Base-by-base conservation (phyloP, 805 yeast species). In the Priceomyces haplophilus region DNA sequence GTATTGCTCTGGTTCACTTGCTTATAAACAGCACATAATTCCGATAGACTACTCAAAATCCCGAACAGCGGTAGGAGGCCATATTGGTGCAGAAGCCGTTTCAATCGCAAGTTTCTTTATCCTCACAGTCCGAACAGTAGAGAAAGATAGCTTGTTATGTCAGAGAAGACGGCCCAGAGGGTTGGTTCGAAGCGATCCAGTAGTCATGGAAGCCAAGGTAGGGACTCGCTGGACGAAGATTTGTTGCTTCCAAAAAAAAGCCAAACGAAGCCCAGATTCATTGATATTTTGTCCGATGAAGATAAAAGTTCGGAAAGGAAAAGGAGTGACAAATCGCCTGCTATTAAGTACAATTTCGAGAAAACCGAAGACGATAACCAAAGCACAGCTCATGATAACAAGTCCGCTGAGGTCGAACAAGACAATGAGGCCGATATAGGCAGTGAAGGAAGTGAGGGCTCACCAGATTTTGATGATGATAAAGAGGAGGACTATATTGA, bases 241-340 rank as follows among this genome's bases (percentile, higher is more conserved):
- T 48, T 37, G 47, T 44, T 23, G 12, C 15, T 16, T 10, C 21
- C 39, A 13, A 37, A 32, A 13, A 41, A 24, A 20, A 18, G 11
- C 31, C 57, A 42, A 49, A 48, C 32, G 53, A 56, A 40, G 50
- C 56, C 25, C 63, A 62, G 30, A 17, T 41, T 11, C 58, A 62
- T 25, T 15, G 31, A 20, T 6, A 18, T 34, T 12, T 25, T 31
- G 8, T 25, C 39, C 17, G 39, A 36, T 6, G 39, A 36, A 36
- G 31, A 15, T 21, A 21, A 4, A 6, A 20, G 17, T 7, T 10
- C 16, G 13, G 23, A 25, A 23, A 15, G n/a, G 39, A 7, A 13
- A 24, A n/a, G 24, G 17, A 7, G n/a, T 12, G 35, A 4, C n/a
- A 15, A n/a, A 11, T 12, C 15, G 7, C 11, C 20, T 12, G n/a